Evolutionary conservation across 2,329 filamentous ascomycete genomes (phyloP), one percentile per base, ranked within the genome.

Genomic region (Penicillium sp.): DNA sequence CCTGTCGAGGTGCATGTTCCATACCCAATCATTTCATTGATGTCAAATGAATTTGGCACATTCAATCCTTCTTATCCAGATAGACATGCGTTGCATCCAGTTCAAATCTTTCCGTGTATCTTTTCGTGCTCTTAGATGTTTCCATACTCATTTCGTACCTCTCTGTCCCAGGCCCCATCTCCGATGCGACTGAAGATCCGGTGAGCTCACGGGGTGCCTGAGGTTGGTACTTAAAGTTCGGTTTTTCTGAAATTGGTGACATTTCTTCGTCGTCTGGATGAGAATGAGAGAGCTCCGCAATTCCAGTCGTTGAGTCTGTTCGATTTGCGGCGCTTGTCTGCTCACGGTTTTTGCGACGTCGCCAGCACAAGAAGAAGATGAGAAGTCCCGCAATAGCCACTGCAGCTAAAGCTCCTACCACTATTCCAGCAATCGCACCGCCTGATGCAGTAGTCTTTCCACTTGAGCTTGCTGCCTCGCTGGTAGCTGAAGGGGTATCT

Each of bases 371-470:
- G 9, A 45, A 45, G 42, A 45, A 45, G 16, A 45, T 21, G 3
- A 45, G 18, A 14, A 45, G 21, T 2, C 26, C 42, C 6, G 42
- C 42, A 45, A 45, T 45, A 21, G 42, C 42, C 16, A 45, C 26
- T 1, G 42, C 42, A 23, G 42, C 42, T 19, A 45, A 3, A 7
- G 19, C 42, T 7, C 42, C 42, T 3, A 45, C 26, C 2, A 45
- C 42, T 19, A 45, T 45, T 45, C 42, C 42, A 14, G 42, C 42
- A 31, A 45, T 45, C 16, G 42, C 42, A 19, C 42, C 42, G 21
- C 42, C 26, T 11, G 42, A 45, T 8, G 16, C 9, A 23, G 13
- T 21, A 21, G 42, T 8, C 9, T 33, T 21, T 5, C 18, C 16
- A n/a, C 10, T 3, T 23, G 24, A 21, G 4, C 5, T 31, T 8